Percentiles rank a stretch among this genome's conserved stretches.
phyloP scores from a whole-genome alignment of 768 basidiomycete genomes.

The Polyporus arcularius region DNA sequence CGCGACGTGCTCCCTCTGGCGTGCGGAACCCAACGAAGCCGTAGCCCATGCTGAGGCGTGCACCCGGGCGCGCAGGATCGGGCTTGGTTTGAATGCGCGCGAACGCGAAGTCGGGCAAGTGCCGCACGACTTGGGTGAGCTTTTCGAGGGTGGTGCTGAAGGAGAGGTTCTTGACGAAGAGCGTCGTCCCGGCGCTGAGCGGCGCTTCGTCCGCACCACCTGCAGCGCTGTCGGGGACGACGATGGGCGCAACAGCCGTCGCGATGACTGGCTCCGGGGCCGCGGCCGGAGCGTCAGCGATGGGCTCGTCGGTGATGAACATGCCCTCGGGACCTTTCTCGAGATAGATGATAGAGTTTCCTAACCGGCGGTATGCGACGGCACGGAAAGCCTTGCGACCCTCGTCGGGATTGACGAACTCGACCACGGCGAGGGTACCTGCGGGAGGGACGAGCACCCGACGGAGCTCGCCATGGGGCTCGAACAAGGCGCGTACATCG shows the following conservation, averaged over 20 bases:
- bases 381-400: slow-evolving; percentile 77
- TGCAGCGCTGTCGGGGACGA: slow-evolving; percentile 43
- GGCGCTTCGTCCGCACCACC: slow-evolving; percentile 39
- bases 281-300: slow-evolving; percentile 9
- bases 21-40: slow-evolving; percentile 93
- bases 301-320: slow-evolving; percentile 44
- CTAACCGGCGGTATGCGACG: slow-evolving; percentile 84
- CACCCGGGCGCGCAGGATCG: slow-evolving; percentile 68
- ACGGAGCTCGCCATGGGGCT: slow-evolving; percentile 66
- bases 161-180: slow-evolving; percentile 95
- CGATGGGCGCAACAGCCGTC: slow-evolving; percentile 35
- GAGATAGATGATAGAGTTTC: slow-evolving; percentile 88
- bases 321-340: slow-evolving; percentile 90
- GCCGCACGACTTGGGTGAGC: slow-evolving; percentile 66
- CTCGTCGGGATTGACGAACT: slow-evolving; percentile 72
- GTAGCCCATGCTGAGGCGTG: slow-evolving; percentile 89
- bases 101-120: slow-evolving; percentile 80
- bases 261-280: slow-evolving; percentile 22
- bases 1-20: slow-evolving; percentile 69
- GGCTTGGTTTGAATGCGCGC: slow-evolving; percentile 91
- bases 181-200: slow-evolving; percentile 71
- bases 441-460: slow-evolving; percentile 86
- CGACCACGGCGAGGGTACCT: slow-evolving; percentile 91
- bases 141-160: slow-evolving; percentile 85
- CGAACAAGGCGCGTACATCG: slow-evolving; percentile 80